Conservation (phyloP, 495 filamentous ascomycete species). For the Monascus purpureus region DNA sequence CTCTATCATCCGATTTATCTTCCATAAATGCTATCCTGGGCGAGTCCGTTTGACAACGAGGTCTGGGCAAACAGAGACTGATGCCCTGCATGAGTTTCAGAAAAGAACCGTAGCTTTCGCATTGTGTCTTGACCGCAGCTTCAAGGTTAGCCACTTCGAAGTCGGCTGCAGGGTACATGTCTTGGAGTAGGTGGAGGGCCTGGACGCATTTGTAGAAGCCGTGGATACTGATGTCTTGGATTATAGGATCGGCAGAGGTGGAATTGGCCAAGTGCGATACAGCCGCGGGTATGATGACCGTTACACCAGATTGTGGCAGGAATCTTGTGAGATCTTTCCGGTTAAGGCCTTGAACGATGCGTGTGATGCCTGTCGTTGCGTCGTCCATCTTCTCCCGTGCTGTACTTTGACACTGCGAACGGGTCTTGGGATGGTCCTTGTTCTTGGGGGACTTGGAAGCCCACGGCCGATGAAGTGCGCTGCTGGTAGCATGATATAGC, state of each 20-base stretch:
- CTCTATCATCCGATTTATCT: too few relatives aligned
- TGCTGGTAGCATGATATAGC: slow-evolving; percentile 74
- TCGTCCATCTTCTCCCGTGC: slow-evolving; percentile 62
- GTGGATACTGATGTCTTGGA: slow-evolving; percentile 47
- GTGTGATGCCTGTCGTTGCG: slow-evolving; percentile 62
- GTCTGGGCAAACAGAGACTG: too few relatives aligned
- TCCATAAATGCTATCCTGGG: too few relatives aligned
- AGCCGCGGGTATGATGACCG: slow-evolving; percentile 71
- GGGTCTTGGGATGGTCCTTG: slow-evolving; percentile 28
- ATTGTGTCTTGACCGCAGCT: slow-evolving; percentile 51
- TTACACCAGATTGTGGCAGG: slow-evolving; percentile 73
- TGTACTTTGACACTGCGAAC: slow-evolving; percentile 23
- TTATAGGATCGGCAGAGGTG: slow-evolving; percentile 53
- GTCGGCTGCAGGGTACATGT: slow-evolving; percentile 72
- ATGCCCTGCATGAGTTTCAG: slow-evolving; percentile 24
- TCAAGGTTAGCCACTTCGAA: slow-evolving; percentile 69
- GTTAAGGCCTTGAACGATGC: slow-evolving; percentile 57
- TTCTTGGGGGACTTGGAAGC: slow-evolving; percentile 42
- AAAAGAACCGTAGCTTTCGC: slow-evolving; percentile 17
- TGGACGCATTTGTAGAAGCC: slow-evolving; percentile 71
- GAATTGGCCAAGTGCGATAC: slow-evolving; percentile 80
- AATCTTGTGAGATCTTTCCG: slow-evolving; percentile 54
- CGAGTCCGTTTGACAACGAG: too few relatives aligned
- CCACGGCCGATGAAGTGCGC: slow-evolving; percentile 72
- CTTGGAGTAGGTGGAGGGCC: slow-evolving; percentile 60